Evolutionary conservation across 331 rosid species (phyloP), one percentile per base, ranked within the genome.

Genomic region (Malus hybrid): DNA sequence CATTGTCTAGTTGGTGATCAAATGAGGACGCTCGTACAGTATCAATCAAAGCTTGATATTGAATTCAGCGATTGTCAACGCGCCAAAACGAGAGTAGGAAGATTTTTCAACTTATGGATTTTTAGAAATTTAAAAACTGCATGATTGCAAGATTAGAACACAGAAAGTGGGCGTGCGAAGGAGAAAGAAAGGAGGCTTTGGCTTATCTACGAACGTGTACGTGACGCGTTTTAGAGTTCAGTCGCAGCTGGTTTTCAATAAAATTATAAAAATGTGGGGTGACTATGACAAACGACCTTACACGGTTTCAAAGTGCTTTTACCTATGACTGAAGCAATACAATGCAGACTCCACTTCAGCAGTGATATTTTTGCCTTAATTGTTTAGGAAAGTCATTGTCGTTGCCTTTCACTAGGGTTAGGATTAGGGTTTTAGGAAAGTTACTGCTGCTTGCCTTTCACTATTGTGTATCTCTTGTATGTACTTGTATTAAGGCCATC

Each of bases 181-280:
- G 16, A 57, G 31, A 10, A 1, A 59, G 60, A 19, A 16, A 11
- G 2, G n/a, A 7, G 24, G 64, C 22, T 13, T 2, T 20, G 15
- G 65, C 67, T 7, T 72, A 57, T 72, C 76, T 4, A 39, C 18
- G 42, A 15, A 73, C 28, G 76, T 73, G 76, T 73, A 24, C 5
- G 28, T 60, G 76, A 72, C 67, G 76, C 76, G 76, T 59, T 34
- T 72, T 14, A 8, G 55, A 39, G 54, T 57, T 29, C 36, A 72
- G 75, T 56, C 1, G 36, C 34, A 61, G 18, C 1, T 10, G 33
- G 19, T 6, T 28, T 13, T 14, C 15, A 24, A 13, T 19, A 13
- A 1, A 5, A 3, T 10, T 18, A 62, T 1, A 62, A 3, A 62
- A 27, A 13, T 2, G 66, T 28, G 34, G 33, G 66, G n/a, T 27